These are phyloP conservation scores for Pichia sorboxylosa DNA, from an alignment of 1,139 yeast genomes.

Conservation along the genomic window DNA sequence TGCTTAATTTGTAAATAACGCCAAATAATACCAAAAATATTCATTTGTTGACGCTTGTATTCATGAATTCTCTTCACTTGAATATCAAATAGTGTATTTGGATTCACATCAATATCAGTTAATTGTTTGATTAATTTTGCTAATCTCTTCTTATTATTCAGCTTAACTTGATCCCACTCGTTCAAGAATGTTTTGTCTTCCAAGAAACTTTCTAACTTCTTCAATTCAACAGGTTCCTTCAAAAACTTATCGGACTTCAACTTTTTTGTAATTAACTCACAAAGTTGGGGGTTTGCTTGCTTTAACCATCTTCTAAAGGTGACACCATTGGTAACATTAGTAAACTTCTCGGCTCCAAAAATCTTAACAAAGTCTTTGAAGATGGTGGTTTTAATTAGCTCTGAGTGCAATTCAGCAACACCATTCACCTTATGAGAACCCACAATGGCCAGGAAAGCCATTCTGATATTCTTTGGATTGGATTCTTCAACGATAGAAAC, in stretches of 20 bases:
- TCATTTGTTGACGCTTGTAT: conserved; percentile 89
- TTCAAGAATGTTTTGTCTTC: conserved; percentile 59
- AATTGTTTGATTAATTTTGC: conserved; percentile 59
- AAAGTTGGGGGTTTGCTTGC: conserved; percentile 80
- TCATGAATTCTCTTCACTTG: conserved; percentile 95
- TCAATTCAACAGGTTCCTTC: conserved; percentile 57
- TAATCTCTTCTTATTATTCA: conserved; percentile 55
- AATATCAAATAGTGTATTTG: conserved; percentile 70
- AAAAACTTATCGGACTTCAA: conserved; percentile 62
- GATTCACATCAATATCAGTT: conserved; percentile 61
- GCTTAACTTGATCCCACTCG: conserved; percentile 64
- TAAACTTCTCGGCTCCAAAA: conserved; percentile 72
- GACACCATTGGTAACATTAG: conserved; percentile 89
- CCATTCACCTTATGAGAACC: conserved; percentile 94
- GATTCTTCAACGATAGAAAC: conserved; percentile 84
- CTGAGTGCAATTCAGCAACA: conserved; percentile 92
- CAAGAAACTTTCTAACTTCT: conserved; percentile 53
- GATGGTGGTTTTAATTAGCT: conserved; percentile 77
- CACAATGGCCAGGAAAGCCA: conserved; percentile 85
- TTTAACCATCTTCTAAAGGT: conserved; percentile 95
- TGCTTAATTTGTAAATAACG: conserved; percentile 70
- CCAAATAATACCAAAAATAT: conserved; percentile 79
- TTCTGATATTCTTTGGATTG: conserved; percentile 68
- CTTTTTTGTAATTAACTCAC: conserved; percentile 59
- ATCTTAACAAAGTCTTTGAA: conserved; percentile 81